Evolutionary conservation across 208 protist species (phyloP).

Genomic region (Trypanosoma rangeli): DNA sequence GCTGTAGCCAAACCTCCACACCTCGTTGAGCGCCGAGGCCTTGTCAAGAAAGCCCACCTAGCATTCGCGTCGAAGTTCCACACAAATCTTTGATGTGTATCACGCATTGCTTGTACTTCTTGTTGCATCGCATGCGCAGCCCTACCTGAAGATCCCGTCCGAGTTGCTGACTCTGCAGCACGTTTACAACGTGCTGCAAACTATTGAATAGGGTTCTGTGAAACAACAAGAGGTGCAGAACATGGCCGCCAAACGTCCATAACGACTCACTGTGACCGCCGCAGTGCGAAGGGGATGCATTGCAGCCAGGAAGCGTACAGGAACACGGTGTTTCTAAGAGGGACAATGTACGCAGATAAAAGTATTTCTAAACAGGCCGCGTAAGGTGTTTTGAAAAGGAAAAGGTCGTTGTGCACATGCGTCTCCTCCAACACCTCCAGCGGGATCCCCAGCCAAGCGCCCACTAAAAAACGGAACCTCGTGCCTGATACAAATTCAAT

Average conservation of each 20-base stretch:
- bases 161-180: neutral
- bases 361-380: constrained; percentile 17
- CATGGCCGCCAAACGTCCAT: constrained; percentile 15
- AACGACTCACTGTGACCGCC: constrained; percentile 1
- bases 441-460: neutral
- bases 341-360: constrained; percentile 21
- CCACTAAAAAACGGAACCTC: neutral
- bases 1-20: constrained; percentile 12
- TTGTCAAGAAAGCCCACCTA: neutral
- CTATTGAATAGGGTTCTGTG: constrained; percentile 13
- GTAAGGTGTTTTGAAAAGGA: constrained; percentile 17
- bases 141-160: neutral
- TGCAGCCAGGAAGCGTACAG: neutral
- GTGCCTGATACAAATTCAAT: neutral
- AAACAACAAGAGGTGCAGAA: constrained; percentile 16
- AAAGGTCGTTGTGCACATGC: neutral
- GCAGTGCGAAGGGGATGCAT: neutral
- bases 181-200: neutral
- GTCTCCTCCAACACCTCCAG: neutral
- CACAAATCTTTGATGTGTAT: constrained; percentile 16
- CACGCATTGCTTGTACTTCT: constrained; percentile 19
- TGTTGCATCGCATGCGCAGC: neutral
- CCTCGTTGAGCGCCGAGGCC: neutral
- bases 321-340: constrained; percentile 19
- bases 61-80: constrained; percentile 12